Evolutionary conservation across 148 eudicot genomes (phyloP).

Genomic region (Drosera capensis): DNA sequence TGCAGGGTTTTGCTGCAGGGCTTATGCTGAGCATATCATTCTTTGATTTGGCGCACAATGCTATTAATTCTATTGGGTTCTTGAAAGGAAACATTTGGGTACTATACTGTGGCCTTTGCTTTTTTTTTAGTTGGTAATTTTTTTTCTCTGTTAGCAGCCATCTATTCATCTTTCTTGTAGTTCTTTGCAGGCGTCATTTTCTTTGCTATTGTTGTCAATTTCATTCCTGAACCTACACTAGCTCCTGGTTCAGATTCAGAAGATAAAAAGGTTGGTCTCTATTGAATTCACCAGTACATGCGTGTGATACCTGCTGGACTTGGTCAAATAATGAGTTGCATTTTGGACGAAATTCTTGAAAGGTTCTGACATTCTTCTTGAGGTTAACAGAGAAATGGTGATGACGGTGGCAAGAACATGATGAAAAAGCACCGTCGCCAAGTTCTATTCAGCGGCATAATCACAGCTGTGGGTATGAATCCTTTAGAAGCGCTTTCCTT

Average conservation of each 20-base stretch:
- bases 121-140: neutral
- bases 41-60: slow-evolving; percentile 97
- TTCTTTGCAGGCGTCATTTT: slow-evolving; percentile 96
- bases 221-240: slow-evolving; percentile 89
- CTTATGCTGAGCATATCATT: slow-evolving; percentile 99
- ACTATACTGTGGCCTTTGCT: neutral
- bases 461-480: slow-evolving; percentile 71
- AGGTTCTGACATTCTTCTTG: slow-evolving; percentile 19
- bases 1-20: slow-evolving; percentile 98
- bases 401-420: slow-evolving; percentile 51
- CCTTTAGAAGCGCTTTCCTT: neutral
- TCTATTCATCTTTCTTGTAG: slow-evolving; percentile 26
- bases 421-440: slow-evolving; percentile 94
- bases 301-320: no score
- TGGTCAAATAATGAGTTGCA: no score
- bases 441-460: slow-evolving; percentile 87
- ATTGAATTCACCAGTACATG: slow-evolving; percentile 6
- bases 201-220: slow-evolving; percentile 77
- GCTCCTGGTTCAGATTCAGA: slow-evolving; percentile 47
- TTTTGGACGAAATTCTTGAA: slow-evolving; percentile 9
- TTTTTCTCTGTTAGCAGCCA: slow-evolving; percentile 2
- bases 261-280: slow-evolving; percentile 48
- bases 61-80: slow-evolving; percentile 84
- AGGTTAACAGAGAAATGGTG: slow-evolving; percentile 32
- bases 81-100: slow-evolving; percentile 95